Base-by-base conservation (phyloP, 2,329 filamentous ascomycete genomes). In the Arthrobotrys conoides region DNA sequence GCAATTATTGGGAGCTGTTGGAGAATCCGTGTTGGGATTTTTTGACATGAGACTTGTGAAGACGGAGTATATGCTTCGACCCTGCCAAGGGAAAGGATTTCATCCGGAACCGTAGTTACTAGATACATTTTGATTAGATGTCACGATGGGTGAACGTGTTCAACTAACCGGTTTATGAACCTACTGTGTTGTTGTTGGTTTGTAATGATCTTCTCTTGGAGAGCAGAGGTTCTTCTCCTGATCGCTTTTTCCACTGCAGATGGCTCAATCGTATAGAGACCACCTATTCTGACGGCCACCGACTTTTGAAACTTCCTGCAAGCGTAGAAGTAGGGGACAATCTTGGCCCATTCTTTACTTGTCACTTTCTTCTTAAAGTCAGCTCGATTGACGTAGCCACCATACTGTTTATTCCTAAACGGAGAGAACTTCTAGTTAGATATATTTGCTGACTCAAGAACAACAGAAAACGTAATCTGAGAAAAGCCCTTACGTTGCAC, bases 371-470 rank as follows among this genome's bases (percentile, higher is more conserved):
- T 71, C 27, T 53, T 51, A 16, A 67, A 5, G 2, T 53, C 10
- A 1, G 10, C 30, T 14, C 22, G 22, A 8, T 64, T 20, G 6
- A 64, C 16, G n/a, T 71, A 63, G 20, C 67, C 46, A 5, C 27
- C 24, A n/a, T 63, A 71, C 24, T 71, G 67, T 12, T 64, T 71
- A 3, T 10, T 9, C 14, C 66, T 70, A 70, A 44, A 2, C 9
- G n/a, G 3, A 18, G 8, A 46, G n/a, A 44, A 14, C 10, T 44
- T 14, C 3, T 44, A 5, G 16, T 44, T 44, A n/a, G 38, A n/a
- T 2, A 2, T 12, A n/a, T 44, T 44, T 44, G 14, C 36, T n/a
- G 36, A 41, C 2, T 2, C 12, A 41, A 10, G 36, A 14, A 2
- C 3, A 30, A 8, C 27, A 30, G 8, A 30, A 4, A 2, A 41